Conservation (phyloP, 441 rosid genomes). For the Hura crepitans region DNA sequence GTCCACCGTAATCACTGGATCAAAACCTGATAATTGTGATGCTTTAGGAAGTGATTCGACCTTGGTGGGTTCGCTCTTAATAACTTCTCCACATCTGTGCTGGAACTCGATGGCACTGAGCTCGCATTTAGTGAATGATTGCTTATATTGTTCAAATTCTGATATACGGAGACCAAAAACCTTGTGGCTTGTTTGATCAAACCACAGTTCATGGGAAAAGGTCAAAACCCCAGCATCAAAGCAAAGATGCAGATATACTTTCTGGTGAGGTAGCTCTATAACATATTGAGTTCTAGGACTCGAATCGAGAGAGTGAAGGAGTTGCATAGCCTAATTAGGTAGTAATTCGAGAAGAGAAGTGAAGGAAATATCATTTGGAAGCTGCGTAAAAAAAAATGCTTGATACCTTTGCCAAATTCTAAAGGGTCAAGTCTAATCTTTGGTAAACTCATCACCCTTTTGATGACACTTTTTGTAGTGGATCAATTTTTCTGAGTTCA, state of each 20-base stretch:
- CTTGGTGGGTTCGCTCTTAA: conserved; percentile 68
- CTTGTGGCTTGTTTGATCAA: conserved; percentile 57
- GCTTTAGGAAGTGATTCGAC: conserved; percentile 41
- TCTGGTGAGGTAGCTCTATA: conserved; percentile 16
- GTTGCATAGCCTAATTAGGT: conserved; percentile 66
- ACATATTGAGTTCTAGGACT: conserved; percentile 24
- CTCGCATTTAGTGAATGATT: conserved; percentile 45
- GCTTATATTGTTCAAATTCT: conserved; percentile 22
- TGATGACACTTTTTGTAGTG: too few species aligned
- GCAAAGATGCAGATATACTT: conserved; percentile 14
- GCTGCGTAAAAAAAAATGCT: conserved; percentile 45
- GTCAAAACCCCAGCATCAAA: conserved; percentile 32
- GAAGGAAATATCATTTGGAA: conserved; percentile 60
- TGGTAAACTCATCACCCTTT: too few species aligned
- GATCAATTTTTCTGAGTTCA: too few species aligned
- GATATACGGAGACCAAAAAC: conserved; percentile 50
- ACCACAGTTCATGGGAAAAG: conserved; percentile 41
- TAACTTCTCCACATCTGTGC: conserved; percentile 44
- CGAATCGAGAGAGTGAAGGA: conserved; percentile 60
- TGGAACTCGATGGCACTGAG: conserved; percentile 46
- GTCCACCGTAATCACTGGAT: conserved; percentile 36
- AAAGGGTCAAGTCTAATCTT: conserved; percentile 48
- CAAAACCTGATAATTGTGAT: conserved; percentile 42
- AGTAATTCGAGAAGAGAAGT: conserved; percentile 89
- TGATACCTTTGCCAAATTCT: conserved; percentile 61